Base-by-base conservation (phyloP, 2,329 filamentous ascomycete genomes). In the Fusarium mundagurra region DNA sequence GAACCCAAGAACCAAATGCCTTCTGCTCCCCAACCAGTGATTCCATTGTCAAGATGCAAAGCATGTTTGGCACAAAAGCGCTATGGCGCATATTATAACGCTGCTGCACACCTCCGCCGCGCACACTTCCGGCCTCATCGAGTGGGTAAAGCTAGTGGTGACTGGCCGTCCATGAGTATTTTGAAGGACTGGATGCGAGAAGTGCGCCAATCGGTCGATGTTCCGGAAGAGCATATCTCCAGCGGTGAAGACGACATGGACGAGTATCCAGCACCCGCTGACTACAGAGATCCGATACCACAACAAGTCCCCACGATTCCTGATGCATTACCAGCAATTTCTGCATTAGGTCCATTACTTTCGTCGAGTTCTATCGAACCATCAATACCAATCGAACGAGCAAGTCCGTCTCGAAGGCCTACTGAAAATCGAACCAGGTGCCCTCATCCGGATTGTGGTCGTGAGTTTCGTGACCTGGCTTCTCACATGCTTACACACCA, bases 401-500 rank as follows among this genome's bases (percentile, higher is more conserved):
- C 74, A 70, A 82, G 74, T 58, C 80, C 81, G 31, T 75, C 80
- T 13, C 78, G 79, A 41, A 78, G 80, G 24, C 78, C 80, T 12
- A 76, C 80, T 8, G 83, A 85, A 38, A 85, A 86, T 65, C 84
- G 85, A 43, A 86, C 84, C 59, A 84, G 86, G 47, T 90, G 89
- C 73, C 88, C 88, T 29, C 86, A 89, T 66, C 87, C 88, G 4
- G 88, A 90, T 50, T 91, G 89, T 69, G 89, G 88, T 18, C 87
- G 88, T 43, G 84, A 89, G 11, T 90, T 90, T 81, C 90, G 92
- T 76, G 90, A 92, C 72, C 83, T 92, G 20, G 87, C 96, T 77
- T 95, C 96, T 10, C 96, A 99, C 82, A 97, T 98, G 93, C 90
- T 98, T 76, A 99, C 96, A 1, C 96, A 99, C 82, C 94, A 97